Base-by-base conservation (phyloP, 768 basidiomycete genomes). In the Pleurotus djamor region DNA sequence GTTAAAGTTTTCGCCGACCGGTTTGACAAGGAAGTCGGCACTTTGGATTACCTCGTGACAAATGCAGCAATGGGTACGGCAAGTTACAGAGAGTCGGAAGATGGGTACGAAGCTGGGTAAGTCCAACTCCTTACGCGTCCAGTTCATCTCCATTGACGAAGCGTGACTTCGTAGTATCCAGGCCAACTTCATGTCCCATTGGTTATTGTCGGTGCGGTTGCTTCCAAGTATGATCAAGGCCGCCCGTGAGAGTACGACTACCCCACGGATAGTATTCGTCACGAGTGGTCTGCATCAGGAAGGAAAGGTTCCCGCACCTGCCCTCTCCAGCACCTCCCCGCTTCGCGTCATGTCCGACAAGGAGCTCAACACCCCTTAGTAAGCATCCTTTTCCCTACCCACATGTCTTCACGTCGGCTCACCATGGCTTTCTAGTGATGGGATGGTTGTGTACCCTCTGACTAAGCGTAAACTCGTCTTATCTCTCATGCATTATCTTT, bases 51-150 rank as follows among this genome's bases (percentile, higher is more conserved):
- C 21, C 66, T 84, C 1, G 70, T 82, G 9, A 72, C 76, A 65
- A 83, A 83, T 33, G 79, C 82, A 0, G 79, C 61, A 0, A 56
- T 75, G 1, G 17, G 52, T 0, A 1, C 16, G 0, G 0, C 0
- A 1, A 51, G n/a, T 7, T 74, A 72, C 35, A 38, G 66, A 5
- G 48, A 62, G 7, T 78, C 77, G 0, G 37, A 54, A 0, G 77
- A 83, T 64, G 82, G 79, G 5, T 84, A 78, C 79, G 83, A 84
- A 59, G 51, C 66, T 9, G 67, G 61, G 83, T 82, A 51, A 4
- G 73, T 64, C 7, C 3, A 47, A 9, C 1, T 47, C n/a, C 54
- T 44, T 44, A 4, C 37, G 48, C 7, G 16, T 44, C 13, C n/a
- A 4, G 17, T 2, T 47, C 16, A 5, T 16, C 12, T 7, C 2